These are phyloP conservation scores for Apiospora arundinis DNA, from an alignment of 2,329 filamentous ascomycete species.

Conservation along the genomic window DNA sequence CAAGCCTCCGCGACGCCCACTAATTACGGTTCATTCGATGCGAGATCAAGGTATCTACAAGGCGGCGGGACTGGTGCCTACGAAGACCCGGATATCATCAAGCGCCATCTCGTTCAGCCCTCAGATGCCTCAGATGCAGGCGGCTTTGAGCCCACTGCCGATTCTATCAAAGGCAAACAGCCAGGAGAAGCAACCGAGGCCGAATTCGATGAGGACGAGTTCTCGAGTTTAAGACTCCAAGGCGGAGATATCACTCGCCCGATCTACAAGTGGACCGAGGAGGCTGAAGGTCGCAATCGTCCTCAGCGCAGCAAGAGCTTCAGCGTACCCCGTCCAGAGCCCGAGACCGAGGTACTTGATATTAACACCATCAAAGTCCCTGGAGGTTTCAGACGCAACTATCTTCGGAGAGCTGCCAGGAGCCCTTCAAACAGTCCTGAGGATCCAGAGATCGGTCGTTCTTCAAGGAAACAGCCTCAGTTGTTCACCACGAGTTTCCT, in stretches of 20 bases:
- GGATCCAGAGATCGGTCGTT: constrained; percentile 47
- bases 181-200: constrained; percentile 42
- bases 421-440: constrained; percentile 58
- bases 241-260: constrained; percentile 93
- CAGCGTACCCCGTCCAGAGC: constrained; percentile 75
- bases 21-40: constrained; percentile 87
- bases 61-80: constrained; percentile 64
- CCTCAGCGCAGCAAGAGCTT: constrained; percentile 89
- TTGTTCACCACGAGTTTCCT: constrained; percentile 92
- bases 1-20: constrained; percentile 63
- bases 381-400: constrained; percentile 92
- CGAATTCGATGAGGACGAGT: constrained; percentile 73
- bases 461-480: constrained; percentile 56
- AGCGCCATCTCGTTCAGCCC: constrained; percentile 83
- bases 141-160: constrained; percentile 41
- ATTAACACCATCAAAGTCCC: constrained; percentile 92
- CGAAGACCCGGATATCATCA: constrained; percentile 91
- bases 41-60: constrained; percentile 58
- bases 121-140: constrained; percentile 53
- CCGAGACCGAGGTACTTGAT: constrained; percentile 80
- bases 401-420: constrained; percentile 76
- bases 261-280: constrained; percentile 96
- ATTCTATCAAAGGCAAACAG: constrained; percentile 61
- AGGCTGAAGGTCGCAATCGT: constrained; percentile 74
- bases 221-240: constrained; percentile 90